Base-by-base conservation (phyloP, 371 early-diverging fungal genomes). In the Mucor indicus region DNA sequence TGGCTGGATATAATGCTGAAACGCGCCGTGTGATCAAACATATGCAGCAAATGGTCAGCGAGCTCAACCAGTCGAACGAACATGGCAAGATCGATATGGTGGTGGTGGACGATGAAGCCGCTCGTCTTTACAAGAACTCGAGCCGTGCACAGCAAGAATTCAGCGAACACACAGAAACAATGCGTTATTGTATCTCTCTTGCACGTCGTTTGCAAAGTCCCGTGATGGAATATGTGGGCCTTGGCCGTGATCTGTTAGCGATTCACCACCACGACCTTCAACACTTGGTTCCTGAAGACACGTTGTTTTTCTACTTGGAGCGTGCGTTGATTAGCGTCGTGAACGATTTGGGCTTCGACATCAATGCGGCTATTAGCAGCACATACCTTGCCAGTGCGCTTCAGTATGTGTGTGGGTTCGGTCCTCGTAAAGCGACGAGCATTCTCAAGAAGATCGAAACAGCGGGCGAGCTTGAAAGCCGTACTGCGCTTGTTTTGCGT, bases 371-470 rank as follows among this genome's bases (percentile, higher is more conserved):
- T 1, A 79, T 87, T 0, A 61, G 65, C 13, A 78, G 79, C n/a
- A 75, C 87, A 8, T 89, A 93, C 55, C 71, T 79, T 52, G 78
- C 85, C 0, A 62, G 77, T 15, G 78, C 87, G 12, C 75, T 98
- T 24, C 91, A 88, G 48, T 97, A 93, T 53, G 92, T 98, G 12
- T 78, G 90, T 57, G 98, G 98, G 3, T 77, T 98, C 38, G 98
- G 98, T 8, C 93, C 96, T 21, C 81, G 98, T 54, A 98, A 98
- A 67, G 94, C 94, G 0, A 79, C 81, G 27, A 79, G 67, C 38
- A 64, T 91, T 12, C 49, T 90, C 21, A 78, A 81, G 45, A 77
- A 72, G 21, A 63, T 84, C 23, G 76, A 79, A 49, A 55, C 66
- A 0, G 56, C 53, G 4, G 73, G 73, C 12, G 73, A 72, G 33